Conservation (phyloP, 345 rosid genomes). For the Rhodamnia rubescens region DNA sequence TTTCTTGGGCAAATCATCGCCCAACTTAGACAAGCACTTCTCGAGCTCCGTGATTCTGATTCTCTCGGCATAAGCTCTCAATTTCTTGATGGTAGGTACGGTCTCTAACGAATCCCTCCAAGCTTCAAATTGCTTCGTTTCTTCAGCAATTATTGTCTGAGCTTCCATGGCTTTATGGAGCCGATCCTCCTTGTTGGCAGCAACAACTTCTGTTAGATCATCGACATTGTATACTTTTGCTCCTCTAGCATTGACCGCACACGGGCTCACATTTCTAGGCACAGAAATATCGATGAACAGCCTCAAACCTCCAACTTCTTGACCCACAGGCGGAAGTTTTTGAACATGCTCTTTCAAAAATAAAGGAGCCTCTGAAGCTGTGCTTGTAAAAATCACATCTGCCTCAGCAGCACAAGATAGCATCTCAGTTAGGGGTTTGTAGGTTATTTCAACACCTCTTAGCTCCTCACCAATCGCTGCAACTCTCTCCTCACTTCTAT, state of each 20-base stretch:
- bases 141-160: slow-evolving; percentile 66
- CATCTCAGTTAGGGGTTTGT: slow-evolving; percentile 65
- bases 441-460: slow-evolving; percentile 50
- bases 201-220: slow-evolving; percentile 97
- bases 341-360: slow-evolving; percentile 59
- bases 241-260: slow-evolving; percentile 42
- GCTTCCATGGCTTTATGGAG: slow-evolving; percentile 94
- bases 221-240: slow-evolving; percentile 77
- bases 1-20: slow-evolving; percentile 81
- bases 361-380: slow-evolving; percentile 73
- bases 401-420: slow-evolving; percentile 65
- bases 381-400: slow-evolving; percentile 88
- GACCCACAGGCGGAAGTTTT: slow-evolving; percentile 38
- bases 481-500: slow-evolving; percentile 73
- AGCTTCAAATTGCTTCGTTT: slow-evolving; percentile 74
- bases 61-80: slow-evolving; percentile 91
- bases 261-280: slow-evolving; percentile 85
- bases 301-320: slow-evolving; percentile 55
- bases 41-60: slow-evolving; percentile 71
- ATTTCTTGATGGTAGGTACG: slow-evolving; percentile 89
- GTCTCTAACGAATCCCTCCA: slow-evolving; percentile 98
- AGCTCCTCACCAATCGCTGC: slow-evolving; percentile 71
- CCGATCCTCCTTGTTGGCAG: slow-evolving; percentile 93
- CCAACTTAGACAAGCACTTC: slow-evolving; percentile 89
- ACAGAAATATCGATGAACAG: slow-evolving; percentile 85